Evolutionary conservation across 2,329 filamentous ascomycete species (phyloP).

Genomic region (Aspergillus sp.): DNA sequence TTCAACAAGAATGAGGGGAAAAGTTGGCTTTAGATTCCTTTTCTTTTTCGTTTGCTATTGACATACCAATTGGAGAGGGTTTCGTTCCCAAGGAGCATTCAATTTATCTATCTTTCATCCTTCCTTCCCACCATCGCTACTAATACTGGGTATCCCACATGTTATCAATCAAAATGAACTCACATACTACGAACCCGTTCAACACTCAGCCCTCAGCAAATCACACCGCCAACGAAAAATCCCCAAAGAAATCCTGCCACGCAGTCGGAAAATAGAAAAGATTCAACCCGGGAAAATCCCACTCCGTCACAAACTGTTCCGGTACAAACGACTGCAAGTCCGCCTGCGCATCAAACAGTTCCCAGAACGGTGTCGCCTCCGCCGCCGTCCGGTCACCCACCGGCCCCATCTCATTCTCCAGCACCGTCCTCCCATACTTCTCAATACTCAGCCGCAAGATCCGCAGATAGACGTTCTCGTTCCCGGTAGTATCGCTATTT

Average conservation of each 20-base stretch:
- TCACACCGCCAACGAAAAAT: constrained; percentile 37
- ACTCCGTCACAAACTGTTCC: constrained; percentile 58
- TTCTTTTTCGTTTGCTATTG: not conserved
- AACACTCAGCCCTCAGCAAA: not conserved
- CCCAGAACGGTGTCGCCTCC: constrained; percentile 28
- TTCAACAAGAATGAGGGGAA: constrained; percentile 18
- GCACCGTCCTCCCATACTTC: constrained; percentile 50
- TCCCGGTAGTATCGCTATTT: constrained; percentile 36
- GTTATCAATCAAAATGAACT: not conserved
- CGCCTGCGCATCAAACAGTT: constrained; percentile 39
- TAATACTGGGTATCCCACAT: not conserved
- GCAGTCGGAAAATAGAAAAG: constrained; percentile 50
- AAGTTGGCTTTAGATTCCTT: constrained; percentile 10
- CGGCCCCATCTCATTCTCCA: constrained; percentile 29
- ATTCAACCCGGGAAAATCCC: constrained; percentile 58
- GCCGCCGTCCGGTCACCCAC: constrained; percentile 8
- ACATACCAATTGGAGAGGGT: not conserved
- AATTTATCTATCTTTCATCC: not conserved
- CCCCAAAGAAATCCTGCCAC: constrained; percentile 50
- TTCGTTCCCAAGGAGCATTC: not conserved
- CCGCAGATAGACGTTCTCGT: constrained; percentile 50
- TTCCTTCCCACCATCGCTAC: not conserved
- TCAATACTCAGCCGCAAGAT: constrained; percentile 52
- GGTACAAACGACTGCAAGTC: constrained; percentile 56
- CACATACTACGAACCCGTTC: not conserved